Percentiles rank a stretch among this genome's conserved stretches.
Evolutionary conservation across 2,329 filamentous ascomycete species (phyloP).

Genomic region (Penicillium verrucosum): DNA sequence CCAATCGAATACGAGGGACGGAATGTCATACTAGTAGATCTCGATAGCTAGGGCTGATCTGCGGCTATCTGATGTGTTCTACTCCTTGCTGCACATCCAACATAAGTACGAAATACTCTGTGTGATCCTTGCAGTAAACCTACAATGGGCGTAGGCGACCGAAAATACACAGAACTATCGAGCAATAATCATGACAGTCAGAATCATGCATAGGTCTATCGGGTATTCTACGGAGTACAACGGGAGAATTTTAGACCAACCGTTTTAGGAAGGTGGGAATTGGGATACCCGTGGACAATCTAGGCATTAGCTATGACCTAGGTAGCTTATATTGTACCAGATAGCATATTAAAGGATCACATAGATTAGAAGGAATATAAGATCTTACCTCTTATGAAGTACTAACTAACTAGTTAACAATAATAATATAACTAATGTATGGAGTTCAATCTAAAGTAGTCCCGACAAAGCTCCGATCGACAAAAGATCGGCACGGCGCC

Average conservation of each 20-base stretch:
- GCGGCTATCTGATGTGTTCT: conserved; percentile 2
- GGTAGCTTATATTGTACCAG: neutral
- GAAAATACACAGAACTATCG: neutral
- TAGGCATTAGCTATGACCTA: neutral
- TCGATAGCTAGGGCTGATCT: neutral
- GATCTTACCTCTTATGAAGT: neutral
- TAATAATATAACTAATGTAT: neutral
- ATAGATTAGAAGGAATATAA: neutral
- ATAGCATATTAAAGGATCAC: neutral
- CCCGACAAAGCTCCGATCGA: conserved; percentile 12
- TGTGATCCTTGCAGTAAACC: neutral
- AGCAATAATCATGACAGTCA: neutral
- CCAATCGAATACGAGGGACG: neutral
- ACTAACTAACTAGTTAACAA: no score
- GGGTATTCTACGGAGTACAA: neutral
- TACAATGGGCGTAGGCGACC: no score
- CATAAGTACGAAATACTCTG: neutral
- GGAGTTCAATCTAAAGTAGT: neutral
- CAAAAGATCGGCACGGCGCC: conserved; percentile 13
- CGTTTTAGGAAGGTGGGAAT: neutral
- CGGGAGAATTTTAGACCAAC: conserved; percentile 1
- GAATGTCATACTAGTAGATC: neutral
- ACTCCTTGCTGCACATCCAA: neutral
- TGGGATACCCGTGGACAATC: neutral
- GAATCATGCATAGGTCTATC: neutral